Base-by-base conservation (phyloP, 257 asterid genomes). In the Lycium barbarum region DNA sequence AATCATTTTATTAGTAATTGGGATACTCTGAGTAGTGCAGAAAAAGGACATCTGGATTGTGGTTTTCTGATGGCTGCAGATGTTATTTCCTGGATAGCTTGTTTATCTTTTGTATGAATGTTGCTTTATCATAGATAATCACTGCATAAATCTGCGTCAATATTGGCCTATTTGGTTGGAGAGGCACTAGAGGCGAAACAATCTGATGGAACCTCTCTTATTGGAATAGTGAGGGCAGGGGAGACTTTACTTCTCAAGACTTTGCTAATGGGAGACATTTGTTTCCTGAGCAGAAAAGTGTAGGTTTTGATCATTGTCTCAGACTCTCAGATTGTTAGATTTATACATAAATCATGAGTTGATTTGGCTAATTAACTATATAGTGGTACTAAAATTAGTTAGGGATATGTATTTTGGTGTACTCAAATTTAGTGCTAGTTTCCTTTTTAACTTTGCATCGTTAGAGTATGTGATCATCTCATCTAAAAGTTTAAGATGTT, bases 371-470 rank as follows among this genome's bases (percentile, higher is more conserved):
- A 74, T 49, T 35, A 49, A 74, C 45, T 54, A 53, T 15, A 33
- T 4, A 33, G 10, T 53, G 82, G 20, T 78, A 33, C 53, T 78
- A 54, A 33, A 26, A 78, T 22, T 33, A 78, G 49, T 3, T 54
- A 78, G 58, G 17, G 81, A 15, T 78, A 53, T 78, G 26, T 78
- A 53, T 15, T 51, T 54, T 78, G 15, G 65, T 54, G 43, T 78
- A 22, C 15, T 78, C 82, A 78, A 33, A 78, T 78, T 78, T 78
- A 9, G 49, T 78, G 51, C 65, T 78, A 53, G 49, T 78, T 76
- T 78, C 47, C 53, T 35, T 54, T 61, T 33, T 78, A 14, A 53
- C 54, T 78, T 74, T 8, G 49, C 26, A 9, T 40, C 18, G 9
- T 20, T 17, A 9, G 0, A 71, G 79, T 40, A 33, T 17, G 33